phyloP scores from a whole-genome alignment of 2,329 filamentous ascomycete genomes.

The Calonectria montana region DNA sequence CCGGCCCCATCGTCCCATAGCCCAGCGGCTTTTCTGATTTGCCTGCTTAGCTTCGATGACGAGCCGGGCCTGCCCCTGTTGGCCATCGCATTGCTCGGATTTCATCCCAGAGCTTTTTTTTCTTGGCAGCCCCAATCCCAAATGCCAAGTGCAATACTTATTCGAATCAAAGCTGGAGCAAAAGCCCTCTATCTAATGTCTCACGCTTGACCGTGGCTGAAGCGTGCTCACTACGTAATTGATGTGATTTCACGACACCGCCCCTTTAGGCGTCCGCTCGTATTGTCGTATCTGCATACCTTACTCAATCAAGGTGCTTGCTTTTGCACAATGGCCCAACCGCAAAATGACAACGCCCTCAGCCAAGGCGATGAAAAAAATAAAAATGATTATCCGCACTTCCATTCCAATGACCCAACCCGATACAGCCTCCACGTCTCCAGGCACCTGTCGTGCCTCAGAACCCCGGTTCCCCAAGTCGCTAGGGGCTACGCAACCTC shows the following conservation, averaged over 20 bases:
- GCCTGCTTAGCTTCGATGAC: background rate
- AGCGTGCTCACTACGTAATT: background rate
- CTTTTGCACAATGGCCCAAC: background rate
- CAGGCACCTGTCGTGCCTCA: background rate
- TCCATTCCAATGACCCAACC: background rate
- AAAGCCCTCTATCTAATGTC: background rate
- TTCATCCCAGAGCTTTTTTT: background rate
- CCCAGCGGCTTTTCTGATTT: background rate
- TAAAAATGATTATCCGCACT: background rate
- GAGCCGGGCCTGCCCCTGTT: background rate
- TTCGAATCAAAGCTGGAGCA: too few species aligned
- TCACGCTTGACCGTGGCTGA: background rate
- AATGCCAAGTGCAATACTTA: background rate
- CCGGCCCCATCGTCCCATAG: background rate
- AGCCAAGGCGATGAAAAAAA: background rate
- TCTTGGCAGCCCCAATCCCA: background rate
- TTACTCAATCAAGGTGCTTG: background rate
- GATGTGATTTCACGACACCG: background rate
- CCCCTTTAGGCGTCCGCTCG: background rate
- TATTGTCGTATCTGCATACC: background rate
- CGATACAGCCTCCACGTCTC: background rate
- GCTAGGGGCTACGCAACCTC: background rate
- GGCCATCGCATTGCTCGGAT: slow-evolving; percentile 1
- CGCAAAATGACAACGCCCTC: background rate
- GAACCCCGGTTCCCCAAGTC: background rate